phyloP scores from a whole-genome alignment of 106 monocot genomes.

The Gastrodia elata region DNA sequence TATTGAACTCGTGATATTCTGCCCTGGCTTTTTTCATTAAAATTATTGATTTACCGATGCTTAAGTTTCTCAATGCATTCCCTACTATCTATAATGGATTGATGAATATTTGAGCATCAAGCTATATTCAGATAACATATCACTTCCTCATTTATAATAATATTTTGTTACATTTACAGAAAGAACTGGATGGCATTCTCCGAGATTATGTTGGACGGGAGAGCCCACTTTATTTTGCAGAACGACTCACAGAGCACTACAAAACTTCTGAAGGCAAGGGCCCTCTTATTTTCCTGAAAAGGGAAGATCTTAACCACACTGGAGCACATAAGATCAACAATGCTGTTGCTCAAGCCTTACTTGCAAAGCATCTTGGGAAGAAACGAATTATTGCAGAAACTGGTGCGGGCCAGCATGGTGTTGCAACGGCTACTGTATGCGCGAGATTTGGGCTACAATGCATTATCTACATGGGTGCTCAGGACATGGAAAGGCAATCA shows the following conservation, averaged over 20 bases:
- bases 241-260: conserved; percentile 51
- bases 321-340: conserved; percentile 75
- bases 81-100: not conserved
- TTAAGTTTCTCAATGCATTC: not conserved
- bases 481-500: conserved; percentile 69
- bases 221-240: conserved; percentile 69
- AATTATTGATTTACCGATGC: not conserved
- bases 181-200: conserved; percentile 49
- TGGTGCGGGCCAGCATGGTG: conserved; percentile 82
- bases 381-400: conserved; percentile 72
- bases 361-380: conserved; percentile 47
- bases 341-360: conserved; percentile 51
- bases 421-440: conserved; percentile 70
- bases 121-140: not conserved
- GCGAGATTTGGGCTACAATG: conserved; percentile 62
- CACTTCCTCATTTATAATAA: not conserved
- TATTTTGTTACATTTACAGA: conserved; percentile 16
- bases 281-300: conserved; percentile 50
- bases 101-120: not conserved
- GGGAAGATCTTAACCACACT: conserved; percentile 70
- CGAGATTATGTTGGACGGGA: conserved; percentile 62
- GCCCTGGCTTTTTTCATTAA: not conserved
- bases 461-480: conserved; percentile 68
- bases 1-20: not conserved
- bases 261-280: conserved; percentile 38